Percentiles rank a stretch among this genome's conserved stretches.
These are phyloP conservation scores for Uronychia binucleata DNA, from an alignment of 73 alveolate species.

Conservation along the genomic window DNA sequence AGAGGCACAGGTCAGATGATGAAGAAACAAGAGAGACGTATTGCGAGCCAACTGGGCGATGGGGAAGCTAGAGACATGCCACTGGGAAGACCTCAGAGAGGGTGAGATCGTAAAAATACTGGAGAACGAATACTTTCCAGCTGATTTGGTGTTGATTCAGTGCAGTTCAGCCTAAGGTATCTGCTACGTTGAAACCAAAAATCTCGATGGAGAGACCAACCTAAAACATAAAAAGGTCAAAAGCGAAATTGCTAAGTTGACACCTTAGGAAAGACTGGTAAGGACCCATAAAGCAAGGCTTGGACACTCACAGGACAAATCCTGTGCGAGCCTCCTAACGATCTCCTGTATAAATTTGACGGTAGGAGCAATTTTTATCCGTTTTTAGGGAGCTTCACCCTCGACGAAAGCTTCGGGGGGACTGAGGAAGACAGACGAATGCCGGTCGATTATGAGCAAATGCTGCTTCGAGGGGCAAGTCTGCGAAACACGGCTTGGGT, in stretches of 20 bases:
- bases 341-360: conserved; percentile 12
- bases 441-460: conserved; percentile 58
- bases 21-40: conserved; percentile 67
- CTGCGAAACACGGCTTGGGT: conserved; percentile 88
- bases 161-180: conserved; percentile 75
- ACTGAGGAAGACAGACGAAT: conserved; percentile 21
- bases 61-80: conserved; percentile 33
- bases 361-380: background rate
- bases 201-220: conserved; percentile 87
- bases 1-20: conserved; percentile 71
- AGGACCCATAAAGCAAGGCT: background rate
- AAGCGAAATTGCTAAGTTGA: background rate
- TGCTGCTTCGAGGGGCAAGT: conserved; percentile 87
- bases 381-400: background rate
- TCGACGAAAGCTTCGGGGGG: background rate
- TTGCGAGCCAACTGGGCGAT: background rate
- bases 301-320: background rate
- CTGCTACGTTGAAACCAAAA: conserved; percentile 89
- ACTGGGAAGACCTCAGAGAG: conserved; percentile 78
- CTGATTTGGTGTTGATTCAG: conserved; percentile 80
- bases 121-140: conserved; percentile 81
- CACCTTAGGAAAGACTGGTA: background rate
- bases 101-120: conserved; percentile 79
- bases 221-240: conserved; percentile 70
- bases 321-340: conserved; percentile 19